phyloP scores from a whole-genome alignment of 306 rosid genomes.

The peach (Prunus persica) region Prunus_persica_NCBIv2 NC_034010.1:16023001-16023500 shows the following conservation, averaged over 20 bases:
- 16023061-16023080: conserved; percentile 52
- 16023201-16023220: conserved; percentile 49
- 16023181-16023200: conserved; percentile 59
- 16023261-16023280: conserved; percentile 72
- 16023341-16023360: conserved; percentile 56
- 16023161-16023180: conserved; percentile 72
- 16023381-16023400: conserved; percentile 68
- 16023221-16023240: conserved; percentile 48
- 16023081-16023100: conserved; percentile 57
- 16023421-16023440: conserved; percentile 79
- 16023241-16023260: conserved; percentile 71
- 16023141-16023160: conserved; percentile 74
- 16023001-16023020: conserved; percentile 37
- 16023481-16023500: conserved; percentile 64
- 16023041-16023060: conserved; percentile 55
- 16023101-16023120: conserved; percentile 64
- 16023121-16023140: conserved; percentile 64
- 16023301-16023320: conserved; percentile 77
- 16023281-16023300: conserved; percentile 79
- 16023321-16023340: conserved; percentile 76
- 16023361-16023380: conserved; percentile 43
- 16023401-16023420: conserved; percentile 82
- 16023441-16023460: conserved; percentile 60
- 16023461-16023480: conserved; percentile 72
- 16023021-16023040: conserved; percentile 59